Percentiles rank a stretch among this genome's conserved stretches.
Evolutionary conservation across 371 early-diverging fungal genomes (phyloP).

Genomic region (Mucor indicus): DNA sequence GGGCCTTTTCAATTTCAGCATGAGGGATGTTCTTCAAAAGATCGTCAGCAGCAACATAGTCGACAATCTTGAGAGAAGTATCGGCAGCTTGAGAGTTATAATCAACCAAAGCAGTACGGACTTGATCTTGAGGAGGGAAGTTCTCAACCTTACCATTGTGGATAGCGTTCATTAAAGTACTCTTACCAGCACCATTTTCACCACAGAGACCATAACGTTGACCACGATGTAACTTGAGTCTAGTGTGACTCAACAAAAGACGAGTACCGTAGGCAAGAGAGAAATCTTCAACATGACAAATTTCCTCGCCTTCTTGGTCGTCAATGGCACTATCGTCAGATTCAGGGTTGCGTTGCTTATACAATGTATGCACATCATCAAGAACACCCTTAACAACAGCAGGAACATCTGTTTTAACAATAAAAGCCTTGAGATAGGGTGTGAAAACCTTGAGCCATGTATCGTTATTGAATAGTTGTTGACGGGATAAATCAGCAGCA

Average conservation of each 20-base stretch:
- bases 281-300: slow-evolving; percentile 76
- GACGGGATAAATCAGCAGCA: slow-evolving; percentile 51
- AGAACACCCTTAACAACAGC: slow-evolving; percentile 28
- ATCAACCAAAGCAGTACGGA: slow-evolving; percentile 71
- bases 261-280: slow-evolving; percentile 82
- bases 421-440: slow-evolving; percentile 41
- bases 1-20: slow-evolving; percentile 53
- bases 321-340: slow-evolving; percentile 46
- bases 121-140: slow-evolving; percentile 70
- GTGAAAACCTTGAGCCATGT: slow-evolving; percentile 44
- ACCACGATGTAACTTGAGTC: slow-evolving; percentile 74
- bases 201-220: slow-evolving; percentile 83
- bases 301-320: slow-evolving; percentile 63
- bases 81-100: slow-evolving; percentile 74
- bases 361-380: slow-evolving; percentile 40
- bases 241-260: slow-evolving; percentile 76
- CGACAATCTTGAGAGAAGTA: slow-evolving; percentile 59
- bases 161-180: slow-evolving; percentile 85
- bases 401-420: slow-evolving; percentile 41
- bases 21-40: slow-evolving; percentile 46
- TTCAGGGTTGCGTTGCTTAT: slow-evolving; percentile 43
- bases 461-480: slow-evolving; percentile 49
- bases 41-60: slow-evolving; percentile 56
- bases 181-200: slow-evolving; percentile 91
- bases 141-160: slow-evolving; percentile 70